Evolutionary conservation across 2,329 filamentous ascomycete species (phyloP).

Genomic region (Curvularia eragrostidis): DNA sequence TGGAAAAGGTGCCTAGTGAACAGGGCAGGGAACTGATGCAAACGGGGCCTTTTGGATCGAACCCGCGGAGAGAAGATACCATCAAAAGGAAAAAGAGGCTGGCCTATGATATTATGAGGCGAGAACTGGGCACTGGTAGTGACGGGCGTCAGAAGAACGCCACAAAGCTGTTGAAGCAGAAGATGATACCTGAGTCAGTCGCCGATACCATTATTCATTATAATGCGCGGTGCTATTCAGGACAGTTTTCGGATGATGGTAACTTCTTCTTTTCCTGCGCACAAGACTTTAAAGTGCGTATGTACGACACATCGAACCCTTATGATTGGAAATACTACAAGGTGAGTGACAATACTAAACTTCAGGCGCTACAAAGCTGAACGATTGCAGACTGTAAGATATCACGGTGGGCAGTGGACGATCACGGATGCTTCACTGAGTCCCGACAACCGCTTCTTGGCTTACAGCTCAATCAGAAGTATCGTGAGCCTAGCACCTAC

Average conservation of each 20-base stretch:
- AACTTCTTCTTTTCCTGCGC: conserved; percentile 96
- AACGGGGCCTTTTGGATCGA: conserved; percentile 78
- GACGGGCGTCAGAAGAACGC: conserved; percentile 64
- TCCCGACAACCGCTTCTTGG: conserved; percentile 89
- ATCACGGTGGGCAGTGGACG: conserved; percentile 91
- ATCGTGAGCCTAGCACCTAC: conserved; percentile 86
- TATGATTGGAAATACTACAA: conserved; percentile 98
- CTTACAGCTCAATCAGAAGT: conserved; percentile 87
- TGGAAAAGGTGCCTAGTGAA: conserved; percentile 85
- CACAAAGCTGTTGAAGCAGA: conserved; percentile 74
- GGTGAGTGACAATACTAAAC: conserved; percentile 53
- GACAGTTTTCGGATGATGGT: conserved; percentile 95
- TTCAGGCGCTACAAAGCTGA: conserved; percentile 11
- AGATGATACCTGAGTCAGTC: conserved; percentile 76
- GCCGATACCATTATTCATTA: conserved; percentile 91
- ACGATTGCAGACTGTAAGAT: conserved; percentile 74
- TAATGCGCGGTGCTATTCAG: conserved; percentile 85
- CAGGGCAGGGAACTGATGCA: conserved; percentile 80
- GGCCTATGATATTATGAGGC: conserved; percentile 74
- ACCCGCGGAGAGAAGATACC: conserved; percentile 59
- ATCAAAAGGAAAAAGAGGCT: conserved; percentile 67
- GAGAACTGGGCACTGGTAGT: conserved; percentile 76
- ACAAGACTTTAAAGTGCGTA: conserved; percentile 91
- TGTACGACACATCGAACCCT: conserved; percentile 97
- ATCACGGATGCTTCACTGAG: conserved; percentile 92